These are phyloP conservation scores for Pseudocercospora vitis DNA, from an alignment of 2,329 filamentous ascomycete genomes.

Conservation along the genomic window DNA sequence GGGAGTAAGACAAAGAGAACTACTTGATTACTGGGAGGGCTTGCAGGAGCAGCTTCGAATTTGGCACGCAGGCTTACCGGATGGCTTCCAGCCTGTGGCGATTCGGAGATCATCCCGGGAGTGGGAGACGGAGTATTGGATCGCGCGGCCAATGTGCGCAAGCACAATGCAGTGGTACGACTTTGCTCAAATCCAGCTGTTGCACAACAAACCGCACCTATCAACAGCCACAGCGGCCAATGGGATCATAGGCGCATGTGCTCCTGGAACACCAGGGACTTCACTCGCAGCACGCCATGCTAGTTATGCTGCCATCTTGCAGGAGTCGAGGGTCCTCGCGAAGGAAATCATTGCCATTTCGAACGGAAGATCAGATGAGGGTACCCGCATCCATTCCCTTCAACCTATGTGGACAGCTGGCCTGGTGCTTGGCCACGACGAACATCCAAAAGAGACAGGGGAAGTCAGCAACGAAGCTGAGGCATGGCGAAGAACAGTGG, in stretches of 20 bases:
- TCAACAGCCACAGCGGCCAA: conserved; percentile 41
- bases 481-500: conserved; percentile 55
- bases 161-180: conserved; percentile 67
- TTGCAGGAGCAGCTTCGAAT: conserved; percentile 58
- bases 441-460: conserved; percentile 16
- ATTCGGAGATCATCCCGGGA: conserved; percentile 30
- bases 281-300: conserved; percentile 57
- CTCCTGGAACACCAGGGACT: conserved; percentile 28
- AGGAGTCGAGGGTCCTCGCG: conserved; percentile 57
- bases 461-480: conserved; percentile 29
- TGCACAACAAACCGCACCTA: conserved; percentile 61
- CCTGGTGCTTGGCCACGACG: conserved; percentile 56
- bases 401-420: conserved; percentile 64
- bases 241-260: conserved; percentile 1
- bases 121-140: conserved; percentile 55
- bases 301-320: conserved; percentile 58
- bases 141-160: conserved; percentile 62
- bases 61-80: conserved; percentile 60
- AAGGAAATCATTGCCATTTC: conserved; percentile 63
- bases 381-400: conserved; percentile 57
- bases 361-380: conserved; percentile 56
- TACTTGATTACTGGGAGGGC: conserved; percentile 55
- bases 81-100: conserved; percentile 60
- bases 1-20: conserved; percentile 52
- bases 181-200: conserved; percentile 62